Evolutionary conservation across 1,284 basidiomycete species (phyloP), one percentile per base, ranked within the genome.

Genomic region (Acaromyces ingoldii): DNA sequence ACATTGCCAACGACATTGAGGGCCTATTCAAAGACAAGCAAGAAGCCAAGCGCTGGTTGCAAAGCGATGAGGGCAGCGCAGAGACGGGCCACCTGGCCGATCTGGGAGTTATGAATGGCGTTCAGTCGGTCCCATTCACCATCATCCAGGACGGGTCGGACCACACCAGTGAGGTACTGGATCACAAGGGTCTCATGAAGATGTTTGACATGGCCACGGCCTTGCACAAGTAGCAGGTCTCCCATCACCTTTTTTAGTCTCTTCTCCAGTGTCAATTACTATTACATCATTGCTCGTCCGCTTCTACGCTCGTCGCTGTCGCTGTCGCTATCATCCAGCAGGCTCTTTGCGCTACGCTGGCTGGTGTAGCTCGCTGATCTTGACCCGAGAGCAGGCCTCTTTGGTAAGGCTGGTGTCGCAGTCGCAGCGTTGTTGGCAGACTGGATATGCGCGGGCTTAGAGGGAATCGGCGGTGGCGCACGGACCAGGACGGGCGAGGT

Each of bases 121-220:
- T 66, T 1, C 28, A 38, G 45, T 58, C 55, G 31, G 53, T 66
- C n/a, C 64, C 64, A 3, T 66, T 64, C 51, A 57, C 58, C 42
- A 66, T 66, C 29, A 22, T 64, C 51, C 61, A 63, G 22, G 42
- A 45, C 15, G 42, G 42, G 3, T 45, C 42, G 5, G 42, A 45
- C 34, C 42, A 45, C 26, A 26, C 17, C 13, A 22, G 17, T 13
- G 21, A 45, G 24, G 42, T 33, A 6, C 17, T 45, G 42, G 26
- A 45, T 29, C 42, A 45, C 24, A 15, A 19, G 19, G 26, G 42
- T 29, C 6, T 7, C 4, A 17, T 17, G 7, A 7, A 17, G 24
- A 7, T 37, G 7, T 37, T 37, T 37, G 4, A 17, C 4, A 37
- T 37, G 3, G 4, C 36, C n/a, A n/a, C n/a, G n/a, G n/a, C n/a